These are phyloP conservation scores for Cylindrotheca closterium DNA, from an alignment of 108 stramenopile species.

Conservation along the genomic window DNA sequence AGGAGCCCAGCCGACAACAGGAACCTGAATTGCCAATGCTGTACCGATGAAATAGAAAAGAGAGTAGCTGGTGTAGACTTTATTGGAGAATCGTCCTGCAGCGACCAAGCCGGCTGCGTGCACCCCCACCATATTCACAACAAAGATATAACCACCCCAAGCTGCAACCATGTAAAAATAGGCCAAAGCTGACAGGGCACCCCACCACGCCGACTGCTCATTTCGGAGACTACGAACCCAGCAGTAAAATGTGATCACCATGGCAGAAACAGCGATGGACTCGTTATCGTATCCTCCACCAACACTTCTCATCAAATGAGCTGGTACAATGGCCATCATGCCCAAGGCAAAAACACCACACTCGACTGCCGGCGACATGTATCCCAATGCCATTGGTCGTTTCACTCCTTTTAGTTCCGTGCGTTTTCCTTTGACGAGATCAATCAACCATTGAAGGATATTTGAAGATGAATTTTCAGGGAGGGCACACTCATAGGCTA, in stretches of 20 bases:
- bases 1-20: slow-evolving; percentile 90
- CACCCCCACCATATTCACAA: slow-evolving; percentile 94
- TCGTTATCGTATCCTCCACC: slow-evolving; percentile 99
- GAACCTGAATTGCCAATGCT: slow-evolving; percentile 90
- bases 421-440: slow-evolving; percentile 38
- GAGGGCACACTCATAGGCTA: slow-evolving; percentile 76
- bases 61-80: slow-evolving; percentile 89
- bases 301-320: slow-evolving; percentile 94
- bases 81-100: slow-evolving; percentile 79
- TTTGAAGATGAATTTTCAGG: slow-evolving; percentile 54
- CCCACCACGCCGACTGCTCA: slow-evolving; percentile 53
- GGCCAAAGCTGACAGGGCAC: slow-evolving; percentile 68
- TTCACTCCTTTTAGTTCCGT: slow-evolving; percentile 1
- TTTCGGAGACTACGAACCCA: slow-evolving; percentile 84
- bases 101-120: slow-evolving; percentile 86
- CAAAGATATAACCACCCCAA: slow-evolving; percentile 98
- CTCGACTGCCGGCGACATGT: slow-evolving; percentile 64
- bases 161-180: slow-evolving; percentile 96
- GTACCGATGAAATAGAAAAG: slow-evolving; percentile 94
- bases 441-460: slow-evolving; percentile 42
- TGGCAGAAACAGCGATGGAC: slow-evolving; percentile 92
- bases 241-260: slow-evolving; percentile 92
- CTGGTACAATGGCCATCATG: slow-evolving; percentile 93
- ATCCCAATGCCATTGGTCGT: slow-evolving; percentile 8
- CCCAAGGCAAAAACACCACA: slow-evolving; percentile 83